Evolutionary conservation across 108 stramenopile species (phyloP), one percentile per base, ranked within the genome.

Genomic region (Aurantiochytrium sp.): DNA sequence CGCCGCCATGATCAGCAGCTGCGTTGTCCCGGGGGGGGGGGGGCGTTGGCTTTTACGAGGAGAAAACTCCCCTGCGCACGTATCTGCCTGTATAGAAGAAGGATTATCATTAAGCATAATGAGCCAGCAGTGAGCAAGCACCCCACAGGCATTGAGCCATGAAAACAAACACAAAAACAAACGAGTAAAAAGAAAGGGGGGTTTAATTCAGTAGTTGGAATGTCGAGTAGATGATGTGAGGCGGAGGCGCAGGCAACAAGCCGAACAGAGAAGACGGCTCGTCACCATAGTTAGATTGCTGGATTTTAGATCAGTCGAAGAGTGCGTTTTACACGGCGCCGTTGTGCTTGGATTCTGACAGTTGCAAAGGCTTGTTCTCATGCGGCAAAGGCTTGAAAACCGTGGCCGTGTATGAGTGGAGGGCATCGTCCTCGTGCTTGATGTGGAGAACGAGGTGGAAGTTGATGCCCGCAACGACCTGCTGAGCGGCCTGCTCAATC

Each of bases 401-500:
- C 19, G 19, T 43, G 25, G 51, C 76, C 44, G 51, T 53, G 76
- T 83, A 53, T 83, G 76, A 83, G 76, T 83, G 76, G 45, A 53
- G 45, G 51, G 76, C 76, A 45, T 83, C 76, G 76, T 83, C 76
- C 12, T 47, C 45, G 76, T 83, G 76, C 76, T 83, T 83, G 51
- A 83, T 83, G 3, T 83, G 76, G 28, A 83, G 76, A 23, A 53
- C 76, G 25, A 83, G 45, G 76, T 53, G 76, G 51, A 53, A 83
- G 4, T 83, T 83, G 43, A 83, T 83, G 76, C 76, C 76, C 18
- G 76, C 76, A 83, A 83, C 76, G 23, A 83, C 76, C 76, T 83
- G 76, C 76, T 83, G 45, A 12, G 76, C 76, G 49, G 76, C 76
- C 76, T 83, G 45, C 10, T 47, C 76, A 45, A 83, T 28, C 76